phyloP scores from a whole-genome alignment of 371 early-diverging fungal species.

The Mucor plumbeus region DNA sequence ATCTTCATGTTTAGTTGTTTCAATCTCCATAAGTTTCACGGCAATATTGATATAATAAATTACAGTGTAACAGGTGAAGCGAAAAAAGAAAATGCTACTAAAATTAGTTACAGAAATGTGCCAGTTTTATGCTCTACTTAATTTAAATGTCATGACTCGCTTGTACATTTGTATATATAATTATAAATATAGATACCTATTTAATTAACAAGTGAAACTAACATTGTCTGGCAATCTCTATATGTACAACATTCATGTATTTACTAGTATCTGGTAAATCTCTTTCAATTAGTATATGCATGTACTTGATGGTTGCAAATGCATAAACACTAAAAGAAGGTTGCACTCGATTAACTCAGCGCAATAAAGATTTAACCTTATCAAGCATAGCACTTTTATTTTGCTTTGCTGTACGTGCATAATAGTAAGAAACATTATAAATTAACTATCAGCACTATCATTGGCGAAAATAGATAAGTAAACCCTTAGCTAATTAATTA shows the following conservation, averaged over 20 bases:
- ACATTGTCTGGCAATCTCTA: neutral
- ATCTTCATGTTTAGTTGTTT: neutral
- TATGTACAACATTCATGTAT: neutral
- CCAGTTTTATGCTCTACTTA: neutral
- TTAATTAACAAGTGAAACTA: neutral
- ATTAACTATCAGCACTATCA: too few relatives aligned
- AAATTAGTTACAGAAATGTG: neutral
- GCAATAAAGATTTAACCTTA: neutral
- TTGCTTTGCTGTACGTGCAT: neutral
- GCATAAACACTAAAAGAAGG: conserved; percentile 6
- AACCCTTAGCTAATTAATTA: too few relatives aligned
- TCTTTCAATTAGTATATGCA: neutral
- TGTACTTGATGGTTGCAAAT: neutral
- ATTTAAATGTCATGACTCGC: neutral
- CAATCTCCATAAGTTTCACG: conserved; percentile 3
- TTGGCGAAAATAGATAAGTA: too few relatives aligned
- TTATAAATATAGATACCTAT: neutral
- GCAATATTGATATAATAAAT: neutral
- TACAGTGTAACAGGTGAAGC: neutral
- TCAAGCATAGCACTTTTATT: neutral
- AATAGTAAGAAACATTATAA: too few relatives aligned
- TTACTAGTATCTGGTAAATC: neutral
- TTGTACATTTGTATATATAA: neutral
- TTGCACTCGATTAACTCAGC: neutral
- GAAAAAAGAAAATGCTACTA: neutral